Percentiles rank a stretch among this genome's conserved stretches.
These are phyloP conservation scores for Penicillium psychrofluorescens DNA, from an alignment of 495 filamentous ascomycete genomes.

Conservation along the genomic window DNA sequence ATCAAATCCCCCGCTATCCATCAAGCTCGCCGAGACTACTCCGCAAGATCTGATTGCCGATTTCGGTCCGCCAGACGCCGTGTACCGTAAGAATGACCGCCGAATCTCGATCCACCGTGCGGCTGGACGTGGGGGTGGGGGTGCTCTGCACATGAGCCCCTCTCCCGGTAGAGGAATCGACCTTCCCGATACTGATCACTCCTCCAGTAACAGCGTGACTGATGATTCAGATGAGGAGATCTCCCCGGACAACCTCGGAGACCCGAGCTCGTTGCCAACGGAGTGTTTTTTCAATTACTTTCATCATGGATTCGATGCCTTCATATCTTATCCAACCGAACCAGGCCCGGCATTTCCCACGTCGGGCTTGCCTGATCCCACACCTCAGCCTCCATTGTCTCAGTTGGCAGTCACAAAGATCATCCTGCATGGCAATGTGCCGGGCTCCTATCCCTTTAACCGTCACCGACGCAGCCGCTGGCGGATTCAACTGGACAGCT, in stretches of 20 bases:
- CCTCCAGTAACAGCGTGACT: conserved; percentile 65
- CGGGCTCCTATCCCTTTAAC: conserved; percentile 94
- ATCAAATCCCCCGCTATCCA: conserved; percentile 50
- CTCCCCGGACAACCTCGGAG: conserved; percentile 19
- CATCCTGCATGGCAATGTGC: conserved; percentile 86
- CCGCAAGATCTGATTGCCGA: conserved; percentile 86
- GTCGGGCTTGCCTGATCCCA: conserved; percentile 26
- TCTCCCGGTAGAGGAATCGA: conserved; percentile 38
- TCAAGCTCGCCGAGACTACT: conserved; percentile 72
- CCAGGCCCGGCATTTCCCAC: conserved; percentile 59
- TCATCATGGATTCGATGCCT: conserved; percentile 88
- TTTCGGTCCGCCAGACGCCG: conserved; percentile 89
- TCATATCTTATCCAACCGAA: conserved; percentile 68
- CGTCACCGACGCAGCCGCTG: conserved; percentile 85
- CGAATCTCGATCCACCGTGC: conserved; percentile 77
- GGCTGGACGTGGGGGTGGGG: conserved; percentile 31
- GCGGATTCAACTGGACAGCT: conserved; percentile 54
- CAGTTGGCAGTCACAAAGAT: conserved; percentile 81
- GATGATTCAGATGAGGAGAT: conserved; percentile 70
- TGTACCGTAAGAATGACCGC: conserved; percentile 88
- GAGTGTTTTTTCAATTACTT: conserved; percentile 98
- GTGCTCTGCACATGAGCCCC: conserved; percentile 30
- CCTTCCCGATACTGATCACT: conserved; percentile 68
- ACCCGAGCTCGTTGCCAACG: conserved; percentile 35
- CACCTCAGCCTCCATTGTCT: conserved; percentile 37